Conservation (phyloP, 2,329 filamentous ascomycete genomes). For the Trichoderma atrobrunneum region DNA sequence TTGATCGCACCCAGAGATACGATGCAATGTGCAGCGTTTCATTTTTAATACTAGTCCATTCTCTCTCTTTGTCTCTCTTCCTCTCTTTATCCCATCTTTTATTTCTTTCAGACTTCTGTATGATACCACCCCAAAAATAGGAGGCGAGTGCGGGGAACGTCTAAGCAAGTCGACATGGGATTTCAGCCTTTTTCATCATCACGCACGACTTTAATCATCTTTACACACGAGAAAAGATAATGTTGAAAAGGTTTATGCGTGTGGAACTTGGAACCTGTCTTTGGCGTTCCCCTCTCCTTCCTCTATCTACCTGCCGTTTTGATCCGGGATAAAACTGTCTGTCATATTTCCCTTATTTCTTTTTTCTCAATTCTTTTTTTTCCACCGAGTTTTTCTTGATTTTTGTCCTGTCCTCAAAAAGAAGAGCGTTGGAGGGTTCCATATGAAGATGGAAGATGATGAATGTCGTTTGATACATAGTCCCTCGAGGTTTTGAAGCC, state of each 20-base stretch:
- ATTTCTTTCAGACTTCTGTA: conserved; percentile 21
- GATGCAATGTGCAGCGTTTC: conserved; percentile 19
- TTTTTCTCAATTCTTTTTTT: conserved; percentile 12
- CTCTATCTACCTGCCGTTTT: conserved; percentile 11
- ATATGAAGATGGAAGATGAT: neutral
- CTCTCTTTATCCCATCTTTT: conserved; percentile 16
- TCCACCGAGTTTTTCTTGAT: neutral
- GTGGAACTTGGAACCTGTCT: neutral
- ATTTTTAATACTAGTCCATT: conserved; percentile 18
- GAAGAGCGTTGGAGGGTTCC: neutral
- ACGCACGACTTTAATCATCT: neutral
- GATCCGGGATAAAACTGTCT: conserved; percentile 4
- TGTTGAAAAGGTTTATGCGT: neutral
- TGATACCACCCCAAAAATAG: conserved; percentile 29
- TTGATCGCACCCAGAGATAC: conserved; percentile 13
- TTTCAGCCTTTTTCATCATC: neutral
- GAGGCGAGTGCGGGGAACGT: conserved; percentile 18
- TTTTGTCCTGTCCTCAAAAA: neutral
- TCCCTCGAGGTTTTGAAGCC: neutral
- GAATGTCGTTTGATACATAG: neutral
- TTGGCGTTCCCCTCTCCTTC: conserved; percentile 18
- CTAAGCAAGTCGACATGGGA: neutral
- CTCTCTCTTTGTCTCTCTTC: neutral
- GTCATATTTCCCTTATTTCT: conserved; percentile 2
- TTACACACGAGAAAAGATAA: neutral